Base-by-base conservation (phyloP, 805 yeast genomes). In the Spathaspora passalidarum region DNA sequence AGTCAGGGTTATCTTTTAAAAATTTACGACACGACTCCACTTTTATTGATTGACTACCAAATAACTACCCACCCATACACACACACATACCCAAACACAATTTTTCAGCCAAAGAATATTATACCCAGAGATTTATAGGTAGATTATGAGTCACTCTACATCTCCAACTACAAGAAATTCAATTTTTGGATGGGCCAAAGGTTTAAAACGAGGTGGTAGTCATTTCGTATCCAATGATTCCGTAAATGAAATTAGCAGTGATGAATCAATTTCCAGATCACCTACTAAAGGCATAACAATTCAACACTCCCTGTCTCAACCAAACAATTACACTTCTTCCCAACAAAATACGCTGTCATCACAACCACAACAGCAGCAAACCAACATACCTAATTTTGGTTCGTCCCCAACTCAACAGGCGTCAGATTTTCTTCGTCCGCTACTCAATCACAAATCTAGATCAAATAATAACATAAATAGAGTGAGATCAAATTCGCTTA, bases 361-460 rank as follows among this genome's bases (percentile, higher is more conserved):
- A 18, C 18, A 13, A 13, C 20, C 38, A 39, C 41, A 38, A 18
- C 44, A 11, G 1, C 25, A 29, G 2, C 40, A 44, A 18, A 20
- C 43, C 4, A 40, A 25, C 16, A 19, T 42, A 16, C 29, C 46
- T 21, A 46, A 18, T 20, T 29, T 13, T 17, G 38, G 44, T 44
- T 20, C 53, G 49, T 17, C 47, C 37, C 42, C 51, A 46, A 29
- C 47, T 16, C n/a, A 19, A 22, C 47, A 50, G 32, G 57, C 52
- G 14, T 7, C 42, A 22, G 61, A 68, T 56, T 52, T 63, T 56
- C 49, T 70, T 34, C 67, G 82, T 43, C 82, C 82, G 1, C 61
- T 76, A 14, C 54, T 78, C 32, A 72, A 77, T 42, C 79, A 74
- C 51, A 77, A 78, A 55, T 69, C 80, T 16, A 61, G 80, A 32